Evolutionary conservation across 1,284 basidiomycete genomes (phyloP), one percentile per base, ranked within the genome.

Genomic region (Pterulicium gracile): DNA sequence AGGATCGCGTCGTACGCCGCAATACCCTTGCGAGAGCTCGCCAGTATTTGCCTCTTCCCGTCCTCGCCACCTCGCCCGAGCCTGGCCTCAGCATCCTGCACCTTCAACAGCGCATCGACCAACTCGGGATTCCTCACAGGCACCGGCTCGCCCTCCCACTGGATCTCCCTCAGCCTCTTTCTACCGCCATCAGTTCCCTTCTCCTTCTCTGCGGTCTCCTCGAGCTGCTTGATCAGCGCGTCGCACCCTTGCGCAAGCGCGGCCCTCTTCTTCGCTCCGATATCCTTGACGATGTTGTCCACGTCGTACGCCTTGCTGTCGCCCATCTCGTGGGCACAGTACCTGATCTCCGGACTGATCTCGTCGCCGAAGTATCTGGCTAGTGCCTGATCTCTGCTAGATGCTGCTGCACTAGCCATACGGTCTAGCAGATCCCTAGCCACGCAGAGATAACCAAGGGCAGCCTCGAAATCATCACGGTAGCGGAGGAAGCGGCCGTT

Each of bases 71-170:
- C 52, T 58, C 44, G 55, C 20, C 56, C 62, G 46, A 82, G 61
- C 53, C 68, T 74, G 45, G 64, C 65, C 55, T 93, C 78, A 2
- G 86, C 89, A 12, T 83, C 78, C 57, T 93, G 88, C 2, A 95
- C 87, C 55, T 79, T 84, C 49, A 90, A 63, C 50, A 97, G 69
- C 15, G 88, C 88, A 56, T 88, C 88, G 44, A 97, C 91, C 44
- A 98, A 68, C 65, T 98, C 93, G 0, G 92, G 89, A 55, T 86
- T 92, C 47, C 93, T 77, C 42, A 97, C 75, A 14, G 92, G 90
- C 4, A 98, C 79, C 2, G 79, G 76, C 55, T 86, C 75, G 7
- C 79, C 88, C 50, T 92, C 88, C 87, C 93, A 98, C 3, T 70
- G 56, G 42, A 95, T 64, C 46, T 76, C 68, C 47, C 70, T 65